These are phyloP conservation scores for Cordyceps fumosorosea DNA, from an alignment of 2,329 filamentous ascomycete species.

Conservation along the genomic window DNA sequence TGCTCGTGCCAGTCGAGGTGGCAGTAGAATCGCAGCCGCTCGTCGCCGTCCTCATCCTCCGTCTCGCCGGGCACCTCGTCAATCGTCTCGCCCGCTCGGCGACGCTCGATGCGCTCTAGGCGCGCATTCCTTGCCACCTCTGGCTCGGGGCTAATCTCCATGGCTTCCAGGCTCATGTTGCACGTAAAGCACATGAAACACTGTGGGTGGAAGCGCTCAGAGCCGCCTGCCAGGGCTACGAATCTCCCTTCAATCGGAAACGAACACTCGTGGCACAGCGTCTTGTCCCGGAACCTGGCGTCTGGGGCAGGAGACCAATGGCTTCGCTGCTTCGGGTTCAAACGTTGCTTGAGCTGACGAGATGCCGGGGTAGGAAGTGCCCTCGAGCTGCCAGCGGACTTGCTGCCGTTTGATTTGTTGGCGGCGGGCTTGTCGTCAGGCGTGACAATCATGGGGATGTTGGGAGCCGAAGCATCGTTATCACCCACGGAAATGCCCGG, in stretches of 20 bases:
- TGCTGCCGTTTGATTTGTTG: slow-evolving; percentile 31
- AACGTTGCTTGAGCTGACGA: slow-evolving; percentile 25
- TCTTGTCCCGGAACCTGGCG: slow-evolving; percentile 47
- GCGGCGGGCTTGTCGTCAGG: slow-evolving; percentile 32
- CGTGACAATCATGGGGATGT: slow-evolving; percentile 39
- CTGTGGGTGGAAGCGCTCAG: slow-evolving; percentile 79
- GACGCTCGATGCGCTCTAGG: slow-evolving; percentile 62
- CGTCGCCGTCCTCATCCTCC: slow-evolving; percentile 65
- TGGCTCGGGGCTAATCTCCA: slow-evolving; percentile 94
- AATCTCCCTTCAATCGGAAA: slow-evolving; percentile 85
- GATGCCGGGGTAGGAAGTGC: slow-evolving; percentile 43
- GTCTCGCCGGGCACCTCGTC: slow-evolving; percentile 58
- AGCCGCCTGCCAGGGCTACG: slow-evolving; percentile 68
- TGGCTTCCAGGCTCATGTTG: slow-evolving; percentile 80
- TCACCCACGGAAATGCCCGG: slow-evolving; percentile 36
- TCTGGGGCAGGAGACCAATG: slow-evolving; percentile 54
- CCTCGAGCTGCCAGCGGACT: slow-evolving; percentile 26
- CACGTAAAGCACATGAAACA: slow-evolving; percentile 91
- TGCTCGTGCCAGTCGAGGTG: slow-evolving; percentile 98
- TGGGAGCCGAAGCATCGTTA: slow-evolving; percentile 23
- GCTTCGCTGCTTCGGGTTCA: slow-evolving; percentile 37
- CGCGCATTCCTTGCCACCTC: slow-evolving; percentile 63
- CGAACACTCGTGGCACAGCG: slow-evolving; percentile 77
- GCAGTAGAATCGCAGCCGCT: slow-evolving; percentile 80
- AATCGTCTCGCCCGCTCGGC: slow-evolving; percentile 51